Base-by-base conservation (phyloP, 805 yeast genomes). In the Candida cerambycidarum region DNA sequence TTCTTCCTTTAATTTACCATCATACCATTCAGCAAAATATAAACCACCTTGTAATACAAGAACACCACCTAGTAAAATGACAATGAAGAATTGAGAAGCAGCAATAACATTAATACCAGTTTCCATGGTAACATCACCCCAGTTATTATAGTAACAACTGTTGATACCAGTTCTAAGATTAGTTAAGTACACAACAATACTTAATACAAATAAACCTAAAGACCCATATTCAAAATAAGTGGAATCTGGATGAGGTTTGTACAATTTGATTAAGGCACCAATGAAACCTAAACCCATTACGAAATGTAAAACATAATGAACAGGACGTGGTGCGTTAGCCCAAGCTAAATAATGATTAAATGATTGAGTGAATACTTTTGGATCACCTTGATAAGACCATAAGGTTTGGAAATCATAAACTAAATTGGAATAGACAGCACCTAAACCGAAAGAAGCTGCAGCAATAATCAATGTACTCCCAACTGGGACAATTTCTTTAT, bases 91-190 rank as follows among this genome's bases (percentile, higher is more conserved):
- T 64, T 84, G 83, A 21, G 93, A 82, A 4, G 98, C 97, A 31
- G 93, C 97, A 57, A 93, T 79, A 30, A 93, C 96, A 51, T 87
- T 88, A 56, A 92, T 66, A 23, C 98, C 98, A 16, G 95, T 87
- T 47, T 74, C 73, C 60, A 78, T 80, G 56, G 86, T 87, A 39
- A 93, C 96, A 39, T 92, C 98, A 52, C 97, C 98, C 98, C 98
- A 92, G 46, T 80, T 72, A 33, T 89, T 90, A 44, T 76, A 63
- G 19, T 80, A 54, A 42, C 88, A 79, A 43, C 90, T 79, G 52
- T 76, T 76, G 30, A 83, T 71, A 42, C 98, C 98, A 41, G 85
- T 79, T 58, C 88, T 78, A 52, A 92, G 72, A 68, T 93, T 93
- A 48, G 96, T 85, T 56, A 92, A 69, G 64, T 89, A 93, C 54